These are phyloP conservation scores for Didymella pomorum DNA, from an alignment of 2,329 filamentous ascomycete species.

Conservation along the genomic window DNA sequence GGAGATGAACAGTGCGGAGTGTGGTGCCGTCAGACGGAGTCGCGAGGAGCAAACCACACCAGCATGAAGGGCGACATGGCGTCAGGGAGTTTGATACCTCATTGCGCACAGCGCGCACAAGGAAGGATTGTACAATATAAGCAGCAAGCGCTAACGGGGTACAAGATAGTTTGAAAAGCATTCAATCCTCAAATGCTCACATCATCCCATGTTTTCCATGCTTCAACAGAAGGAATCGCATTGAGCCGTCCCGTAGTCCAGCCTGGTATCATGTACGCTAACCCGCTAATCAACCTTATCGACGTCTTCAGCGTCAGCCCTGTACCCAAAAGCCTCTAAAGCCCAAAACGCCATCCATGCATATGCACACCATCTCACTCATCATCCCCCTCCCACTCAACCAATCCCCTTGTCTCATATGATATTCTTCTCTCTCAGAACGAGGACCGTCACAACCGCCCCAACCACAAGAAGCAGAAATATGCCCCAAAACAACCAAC, in stretches of 20 bases:
- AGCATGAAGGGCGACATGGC: constrained; percentile 16
- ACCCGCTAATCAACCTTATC: not conserved
- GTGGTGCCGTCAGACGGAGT: not conserved
- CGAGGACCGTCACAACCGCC: constrained; percentile 57
- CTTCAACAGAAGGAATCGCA: constrained; percentile 8
- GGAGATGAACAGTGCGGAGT: not conserved
- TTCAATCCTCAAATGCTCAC: constrained; percentile 1
- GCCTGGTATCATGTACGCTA: constrained; percentile 22
- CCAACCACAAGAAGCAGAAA: constrained; percentile 56
- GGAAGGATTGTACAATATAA: constrained; percentile 27
- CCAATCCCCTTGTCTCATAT: constrained; percentile 31
- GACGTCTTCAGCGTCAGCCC: not conserved
- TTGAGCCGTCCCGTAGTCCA: constrained; percentile 7
- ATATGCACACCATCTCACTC: not conserved
- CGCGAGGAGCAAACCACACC: not conserved
- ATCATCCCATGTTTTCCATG: not conserved
- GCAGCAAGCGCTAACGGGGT: constrained; percentile 5
- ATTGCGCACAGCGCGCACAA: constrained; percentile 17
- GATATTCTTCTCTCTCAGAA: constrained; percentile 47
- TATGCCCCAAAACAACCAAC: constrained; percentile 58
- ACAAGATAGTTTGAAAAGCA: constrained; percentile 8
- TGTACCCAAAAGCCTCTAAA: not conserved
- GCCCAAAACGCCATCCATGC: constrained; percentile 3
- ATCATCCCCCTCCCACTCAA: not conserved
- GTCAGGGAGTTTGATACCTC: constrained; percentile 33